Evolutionary conservation across 2,329 filamentous ascomycete species (phyloP).

Genomic region (Botryotinia calthae): DNA sequence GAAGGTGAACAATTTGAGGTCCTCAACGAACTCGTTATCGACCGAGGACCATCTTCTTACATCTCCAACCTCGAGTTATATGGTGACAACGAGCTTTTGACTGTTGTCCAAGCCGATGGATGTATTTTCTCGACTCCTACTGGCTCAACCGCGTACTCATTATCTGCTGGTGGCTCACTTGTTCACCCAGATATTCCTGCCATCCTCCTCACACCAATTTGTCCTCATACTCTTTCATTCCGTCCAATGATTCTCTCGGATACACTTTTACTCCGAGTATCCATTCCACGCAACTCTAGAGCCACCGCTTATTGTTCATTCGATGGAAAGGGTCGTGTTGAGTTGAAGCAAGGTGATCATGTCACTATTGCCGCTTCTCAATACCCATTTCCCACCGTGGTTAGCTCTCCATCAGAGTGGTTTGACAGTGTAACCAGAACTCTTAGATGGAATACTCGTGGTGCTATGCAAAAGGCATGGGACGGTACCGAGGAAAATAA

Average conservation of each 20-base stretch:
- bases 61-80: constrained; percentile 96
- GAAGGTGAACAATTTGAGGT: constrained; percentile 97
- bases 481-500: constrained; percentile 46
- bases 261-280: constrained; percentile 86
- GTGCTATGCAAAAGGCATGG: constrained; percentile 87
- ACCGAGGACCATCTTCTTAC: constrained; percentile 93
- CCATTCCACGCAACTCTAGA: constrained; percentile 78
- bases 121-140: constrained; percentile 98
- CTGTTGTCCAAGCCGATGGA: constrained; percentile 92
- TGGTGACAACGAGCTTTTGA: constrained; percentile 90
- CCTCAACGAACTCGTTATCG: constrained; percentile 96
- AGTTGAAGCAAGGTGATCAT: constrained; percentile 88
- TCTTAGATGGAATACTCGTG: constrained; percentile 90
- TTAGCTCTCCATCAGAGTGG: constrained; percentile 88
- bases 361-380: constrained; percentile 95
- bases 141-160: constrained; percentile 89
- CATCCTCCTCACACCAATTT: constrained; percentile 95
- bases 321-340: constrained; percentile 92
- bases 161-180: constrained; percentile 91
- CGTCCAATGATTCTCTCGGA: constrained; percentile 97
- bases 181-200: constrained; percentile 96
- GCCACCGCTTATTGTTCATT: constrained; percentile 96
- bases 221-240: constrained; percentile 95
- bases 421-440: constrained; percentile 93
- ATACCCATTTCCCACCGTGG: constrained; percentile 96